Evolutionary conservation across 257 asterid species (phyloP), one percentile per base, ranked within the genome.

Genomic region (Asclepias syriaca): DNA sequence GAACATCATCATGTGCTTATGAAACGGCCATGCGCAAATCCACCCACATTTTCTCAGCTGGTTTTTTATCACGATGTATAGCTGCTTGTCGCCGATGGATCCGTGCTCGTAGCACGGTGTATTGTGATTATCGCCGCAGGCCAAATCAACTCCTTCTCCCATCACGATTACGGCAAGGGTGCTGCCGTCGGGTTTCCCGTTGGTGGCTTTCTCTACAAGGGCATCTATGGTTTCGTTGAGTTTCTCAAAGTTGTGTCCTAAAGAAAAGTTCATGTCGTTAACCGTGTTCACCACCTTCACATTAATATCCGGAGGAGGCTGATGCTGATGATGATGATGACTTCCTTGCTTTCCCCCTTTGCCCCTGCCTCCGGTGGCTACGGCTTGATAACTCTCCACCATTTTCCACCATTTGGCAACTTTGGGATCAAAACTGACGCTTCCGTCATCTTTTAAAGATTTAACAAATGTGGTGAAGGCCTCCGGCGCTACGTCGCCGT

Each of bases 341-440:
- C 48, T 43, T 43, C 48, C 48, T 43, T 43, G 64, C 50, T 43
- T 70, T 50, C n/a, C 55, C 6, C 4, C 5, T 34, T 34, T 34
- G 39, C 39, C 39, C 5, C 5, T 4, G 5, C 39, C 39, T 34
- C 5, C 39, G 39, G 39, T 34, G 39, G 66, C 74, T 22, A 56
- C 11, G 32, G 32, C 24, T 12, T 70, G 74, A 40, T 71, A 71
- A 40, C 53, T 54, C 67, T 56, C 68, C 3, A 71, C 74, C 18
- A 15, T 22, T 19, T 71, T 58, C 74, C 74, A 71, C 74, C 74
- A 71, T 1, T 61, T 29, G 24, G 74, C 58, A 4, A 71, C 74
- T 22, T 57, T 61, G 32, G 56, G 74, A 15, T 37, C 74, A 49
- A 54, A 71, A 13, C 56, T 56, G 49, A 9, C 40, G 54, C 53